These are phyloP conservation scores for Mycena rosella DNA, from an alignment of 768 basidiomycete species.

Conservation along the genomic window DNA sequence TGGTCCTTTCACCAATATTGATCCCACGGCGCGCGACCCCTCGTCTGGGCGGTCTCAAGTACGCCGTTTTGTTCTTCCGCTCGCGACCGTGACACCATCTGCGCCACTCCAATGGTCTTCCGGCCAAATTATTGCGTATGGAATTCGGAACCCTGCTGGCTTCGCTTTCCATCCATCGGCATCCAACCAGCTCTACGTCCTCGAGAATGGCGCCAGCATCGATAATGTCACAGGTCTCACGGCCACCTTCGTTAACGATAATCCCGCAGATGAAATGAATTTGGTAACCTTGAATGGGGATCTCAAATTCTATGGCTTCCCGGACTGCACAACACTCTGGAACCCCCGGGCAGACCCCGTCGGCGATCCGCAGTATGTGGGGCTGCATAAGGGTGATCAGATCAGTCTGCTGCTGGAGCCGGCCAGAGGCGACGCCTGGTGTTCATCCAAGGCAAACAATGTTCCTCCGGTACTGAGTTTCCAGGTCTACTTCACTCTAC, in stretches of 20 bases:
- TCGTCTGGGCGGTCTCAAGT: conserved; percentile 59
- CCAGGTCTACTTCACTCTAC: conserved; percentile 47
- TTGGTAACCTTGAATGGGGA: conserved; percentile 39
- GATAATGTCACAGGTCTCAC: conserved; percentile 56
- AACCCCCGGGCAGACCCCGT: conserved; percentile 56
- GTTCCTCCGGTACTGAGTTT: conserved; percentile 53
- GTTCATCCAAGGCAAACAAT: conserved; percentile 50
- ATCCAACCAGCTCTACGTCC: conserved; percentile 46
- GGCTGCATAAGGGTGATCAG: conserved; percentile 49
- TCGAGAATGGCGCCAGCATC: conserved; percentile 61
- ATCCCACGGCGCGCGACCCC: conserved; percentile 57
- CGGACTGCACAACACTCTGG: conserved; percentile 60
- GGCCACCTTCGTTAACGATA: conserved; percentile 56
- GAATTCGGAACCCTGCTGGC: conserved; percentile 60
- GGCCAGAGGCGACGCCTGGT: conserved; percentile 50
- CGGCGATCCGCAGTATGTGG: conserved; percentile 53
- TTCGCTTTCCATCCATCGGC: conserved; percentile 50
- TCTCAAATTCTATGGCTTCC: conserved; percentile 54
- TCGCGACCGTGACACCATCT: conserved; percentile 18
- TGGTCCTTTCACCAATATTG: conserved; percentile 57
- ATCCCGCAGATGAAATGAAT: conserved; percentile 58
- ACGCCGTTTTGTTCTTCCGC: conserved; percentile 44
- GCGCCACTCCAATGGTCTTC: conserved; percentile 43
- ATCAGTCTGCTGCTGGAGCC: conserved; percentile 54
- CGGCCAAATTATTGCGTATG: conserved; percentile 55